Evolutionary conservation across 2,329 filamentous ascomycete genomes (phyloP), one percentile per base, ranked within the genome.

Genomic region (Phoma herbarum): DNA sequence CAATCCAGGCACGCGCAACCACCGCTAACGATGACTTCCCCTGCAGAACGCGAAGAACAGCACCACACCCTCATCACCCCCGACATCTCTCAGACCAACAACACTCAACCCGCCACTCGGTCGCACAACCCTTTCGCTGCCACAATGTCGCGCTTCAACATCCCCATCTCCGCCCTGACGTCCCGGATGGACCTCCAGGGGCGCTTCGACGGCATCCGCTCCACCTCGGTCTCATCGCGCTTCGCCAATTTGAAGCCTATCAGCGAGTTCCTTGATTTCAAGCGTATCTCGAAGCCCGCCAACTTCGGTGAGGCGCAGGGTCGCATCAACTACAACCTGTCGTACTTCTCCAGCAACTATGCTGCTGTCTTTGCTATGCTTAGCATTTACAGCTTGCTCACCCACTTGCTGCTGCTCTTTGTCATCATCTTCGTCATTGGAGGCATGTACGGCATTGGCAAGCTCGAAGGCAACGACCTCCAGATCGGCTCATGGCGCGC

Each of bases 331-430:
- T 97, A 97, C 88, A 99, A 99, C 80, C 82, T 99, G 66, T 88
- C 90, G 78, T 90, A 98, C 83, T 99, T 96, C 85, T 96, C 93
- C 63, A 97, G 92, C 89, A 99, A 99, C 84, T 99, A 99, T 86
- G 90, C 91, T 68, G 90, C 91, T 64, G 87, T 98, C 70, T 97
- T 98, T 77, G 84, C 91, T 71, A 96, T 99, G 89, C 89, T 99
- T 75, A 92, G 90, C 83, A 90, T 99, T 81, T 99, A 99, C 84
- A 91, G 91, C 73, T 82, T 99, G 73, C 85, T 99, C 73, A 95
- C 92, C 70, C 98, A 97, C 81, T 84, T 87, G 73, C 80, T 88
- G 44, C 85, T 99, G 51, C 87, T 97, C 61, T 97, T 98, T 77
- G 93, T 96, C 80, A 97, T 99, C 76, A 80, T 96, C 74, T 85